Percentiles rank a stretch among this genome's conserved stretches.
Conservation (phyloP, 495 filamentous ascomycete genomes). For the Peziza echinospora region DNA sequence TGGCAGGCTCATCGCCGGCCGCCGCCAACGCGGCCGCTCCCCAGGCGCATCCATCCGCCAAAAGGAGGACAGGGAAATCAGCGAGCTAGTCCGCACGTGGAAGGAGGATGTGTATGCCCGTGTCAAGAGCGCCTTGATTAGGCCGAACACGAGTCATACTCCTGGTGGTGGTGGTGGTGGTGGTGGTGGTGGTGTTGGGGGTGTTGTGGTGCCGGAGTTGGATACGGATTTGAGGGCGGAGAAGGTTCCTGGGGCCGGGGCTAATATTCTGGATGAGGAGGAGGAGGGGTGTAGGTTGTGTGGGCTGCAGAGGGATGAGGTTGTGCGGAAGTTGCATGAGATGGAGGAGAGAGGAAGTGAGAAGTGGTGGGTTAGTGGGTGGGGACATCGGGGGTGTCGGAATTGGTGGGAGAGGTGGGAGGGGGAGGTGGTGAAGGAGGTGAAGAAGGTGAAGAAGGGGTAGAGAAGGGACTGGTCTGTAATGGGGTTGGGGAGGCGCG, state of each 20-base stretch:
- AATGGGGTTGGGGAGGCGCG: no score
- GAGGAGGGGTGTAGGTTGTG: slow-evolving; percentile 55
- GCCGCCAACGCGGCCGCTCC: slow-evolving; percentile 55
- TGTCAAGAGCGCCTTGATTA: slow-evolving; percentile 29
- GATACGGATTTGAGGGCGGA: slow-evolving; percentile 36
- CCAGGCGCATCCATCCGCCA: slow-evolving; percentile 57
- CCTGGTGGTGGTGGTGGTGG: slow-evolving; percentile 1
- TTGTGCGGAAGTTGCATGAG: slow-evolving; percentile 50
- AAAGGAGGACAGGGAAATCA: slow-evolving; percentile 71
- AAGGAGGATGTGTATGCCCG: slow-evolving; percentile 36
- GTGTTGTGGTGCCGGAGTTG: slow-evolving; percentile 39
- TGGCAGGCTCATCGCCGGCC: slow-evolving; percentile 64
- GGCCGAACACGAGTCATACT: background rate
- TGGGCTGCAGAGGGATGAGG: slow-evolving; percentile 68
- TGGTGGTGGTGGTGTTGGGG: background rate
- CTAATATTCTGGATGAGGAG: slow-evolving; percentile 21
- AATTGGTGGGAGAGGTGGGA: slow-evolving; percentile 55
- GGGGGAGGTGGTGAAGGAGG: slow-evolving; percentile 1
- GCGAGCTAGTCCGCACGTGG: slow-evolving; percentile 58
- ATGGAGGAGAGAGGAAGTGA: slow-evolving; percentile 61
- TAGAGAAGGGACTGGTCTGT: no score
- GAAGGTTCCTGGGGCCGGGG: slow-evolving; percentile 17
- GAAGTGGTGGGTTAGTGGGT: slow-evolving; percentile 75
- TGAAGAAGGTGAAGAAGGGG: no score
- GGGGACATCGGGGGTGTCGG: slow-evolving; percentile 60